Conservation (phyloP, 148 eudicot species). For the Linanthus parryae region DNA sequence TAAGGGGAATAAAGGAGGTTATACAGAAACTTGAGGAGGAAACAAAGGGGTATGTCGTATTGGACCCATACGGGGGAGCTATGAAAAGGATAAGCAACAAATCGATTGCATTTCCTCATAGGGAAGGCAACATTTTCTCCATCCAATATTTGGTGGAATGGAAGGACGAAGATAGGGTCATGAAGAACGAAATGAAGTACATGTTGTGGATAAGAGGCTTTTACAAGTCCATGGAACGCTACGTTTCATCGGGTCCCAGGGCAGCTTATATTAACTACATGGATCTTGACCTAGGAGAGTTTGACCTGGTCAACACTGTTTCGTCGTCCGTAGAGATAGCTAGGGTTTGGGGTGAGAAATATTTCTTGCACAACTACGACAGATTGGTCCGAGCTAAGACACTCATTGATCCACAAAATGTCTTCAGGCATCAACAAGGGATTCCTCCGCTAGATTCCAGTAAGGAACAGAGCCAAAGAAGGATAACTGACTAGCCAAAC, state of each 20-base stretch:
- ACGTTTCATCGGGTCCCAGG: conserved; percentile 42
- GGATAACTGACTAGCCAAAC: too few species aligned
- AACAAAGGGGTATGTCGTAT: conserved; percentile 42
- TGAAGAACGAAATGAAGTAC: conserved; percentile 17
- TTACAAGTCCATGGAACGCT: conserved; percentile 36
- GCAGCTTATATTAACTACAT: conserved; percentile 54
- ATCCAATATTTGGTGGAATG: conserved; percentile 49
- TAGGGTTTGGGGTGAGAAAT: conserved; percentile 52
- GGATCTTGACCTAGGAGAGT: conserved; percentile 48
- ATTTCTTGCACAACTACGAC: conserved; percentile 48
- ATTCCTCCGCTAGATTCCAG: too few species aligned
- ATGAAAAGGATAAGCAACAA: conserved; percentile 34
- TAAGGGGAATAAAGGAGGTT: conserved; percentile 16
- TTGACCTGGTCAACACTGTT: not conserved
- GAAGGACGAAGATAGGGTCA: conserved; percentile 27
- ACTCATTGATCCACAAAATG: conserved; percentile 39
- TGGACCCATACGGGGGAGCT: conserved; percentile 54
- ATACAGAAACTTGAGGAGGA: conserved; percentile 37
- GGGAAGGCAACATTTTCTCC: conserved; percentile 35
- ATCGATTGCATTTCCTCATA: conserved; percentile 49
- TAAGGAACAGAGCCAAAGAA: too few species aligned
- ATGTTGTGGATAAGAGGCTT: conserved; percentile 44
- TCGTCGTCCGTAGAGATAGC: conserved; percentile 29
- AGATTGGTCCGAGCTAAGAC: conserved; percentile 53
- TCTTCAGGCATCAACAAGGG: conserved; percentile 50